Conservation (phyloP, 768 basidiomycete genomes). For the Galerina marginata region DNA sequence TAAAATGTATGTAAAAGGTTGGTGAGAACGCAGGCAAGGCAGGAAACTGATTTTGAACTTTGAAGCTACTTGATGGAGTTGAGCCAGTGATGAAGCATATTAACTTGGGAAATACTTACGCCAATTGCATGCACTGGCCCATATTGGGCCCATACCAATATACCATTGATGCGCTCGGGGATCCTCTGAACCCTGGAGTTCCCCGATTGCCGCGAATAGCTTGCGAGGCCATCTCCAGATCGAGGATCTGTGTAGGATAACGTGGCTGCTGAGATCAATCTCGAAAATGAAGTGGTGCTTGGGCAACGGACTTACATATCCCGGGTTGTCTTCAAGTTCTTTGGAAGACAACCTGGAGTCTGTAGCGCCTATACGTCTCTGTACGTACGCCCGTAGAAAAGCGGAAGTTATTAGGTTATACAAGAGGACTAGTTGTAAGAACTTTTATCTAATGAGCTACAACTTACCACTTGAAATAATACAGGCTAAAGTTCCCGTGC, state of each 20-base stretch:
- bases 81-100: slow-evolving; percentile 4
- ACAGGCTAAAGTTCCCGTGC: too few species aligned
- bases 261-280: too few species aligned
- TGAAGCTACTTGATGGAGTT: slow-evolving; percentile 20
- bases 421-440: too few species aligned
- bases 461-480: too few species aligned
- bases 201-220: neutral
- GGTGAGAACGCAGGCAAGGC: neutral
- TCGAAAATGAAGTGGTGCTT: neutral
- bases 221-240: slow-evolving; percentile 1
- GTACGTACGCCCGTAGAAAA: too few species aligned
- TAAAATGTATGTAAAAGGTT: slow-evolving; percentile 5
- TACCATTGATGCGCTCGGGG: neutral
- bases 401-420: too few species aligned
- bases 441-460: too few species aligned
- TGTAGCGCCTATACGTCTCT: too few species aligned
- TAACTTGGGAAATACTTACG: slow-evolving; percentile 16
- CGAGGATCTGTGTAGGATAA: neutral
- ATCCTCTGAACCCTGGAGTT: neutral
- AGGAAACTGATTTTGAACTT: neutral
- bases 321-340: too few species aligned
- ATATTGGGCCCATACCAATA: neutral
- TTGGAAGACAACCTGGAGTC: too few species aligned
- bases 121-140: too few species aligned
- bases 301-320: too few species aligned